A percentile compares a stretch with the other conserved stretches of the same genome.
Evolutionary conservation across 768 basidiomycete species (phyloP).

Genomic region (Tubosaeta sp.): DNA sequence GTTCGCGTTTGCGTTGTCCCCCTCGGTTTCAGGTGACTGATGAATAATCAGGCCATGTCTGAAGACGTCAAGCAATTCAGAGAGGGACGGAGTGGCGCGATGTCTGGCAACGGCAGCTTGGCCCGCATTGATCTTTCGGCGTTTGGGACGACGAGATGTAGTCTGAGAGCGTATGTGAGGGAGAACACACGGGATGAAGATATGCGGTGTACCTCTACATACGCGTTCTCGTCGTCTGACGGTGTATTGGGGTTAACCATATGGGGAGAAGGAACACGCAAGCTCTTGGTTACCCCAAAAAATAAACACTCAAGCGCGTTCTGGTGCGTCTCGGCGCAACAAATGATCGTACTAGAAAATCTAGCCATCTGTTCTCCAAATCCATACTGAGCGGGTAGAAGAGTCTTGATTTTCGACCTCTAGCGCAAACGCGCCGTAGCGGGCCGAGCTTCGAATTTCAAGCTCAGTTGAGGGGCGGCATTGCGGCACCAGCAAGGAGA

Average conservation of each 20-base stretch:
- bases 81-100: constrained; percentile 18
- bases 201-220: constrained; percentile 15
- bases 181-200: neutral
- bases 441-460: too few relatives aligned
- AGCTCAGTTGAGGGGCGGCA: too few relatives aligned
- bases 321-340: too few relatives aligned
- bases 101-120: constrained; percentile 5
- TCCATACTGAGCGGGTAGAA: too few relatives aligned
- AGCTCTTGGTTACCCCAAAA: too few relatives aligned
- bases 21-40: neutral
- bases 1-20: neutral
- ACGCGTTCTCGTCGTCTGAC: constrained; percentile 19
- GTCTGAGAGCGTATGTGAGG: neutral
- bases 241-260: neutral
- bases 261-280: neutral
- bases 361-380: too few relatives aligned
- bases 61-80: constrained; percentile 16
- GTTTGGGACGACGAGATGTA: constrained; percentile 19
- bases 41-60: constrained; percentile 5
- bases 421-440: too few relatives aligned
- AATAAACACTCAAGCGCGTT: too few relatives aligned
- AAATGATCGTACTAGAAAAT: too few relatives aligned
- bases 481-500: too few relatives aligned
- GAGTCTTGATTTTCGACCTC: too few relatives aligned
- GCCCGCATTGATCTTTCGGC: constrained; percentile 24